Base-by-base conservation (phyloP, 768 basidiomycete genomes). In the Boletus vinaceobasis region DNA sequence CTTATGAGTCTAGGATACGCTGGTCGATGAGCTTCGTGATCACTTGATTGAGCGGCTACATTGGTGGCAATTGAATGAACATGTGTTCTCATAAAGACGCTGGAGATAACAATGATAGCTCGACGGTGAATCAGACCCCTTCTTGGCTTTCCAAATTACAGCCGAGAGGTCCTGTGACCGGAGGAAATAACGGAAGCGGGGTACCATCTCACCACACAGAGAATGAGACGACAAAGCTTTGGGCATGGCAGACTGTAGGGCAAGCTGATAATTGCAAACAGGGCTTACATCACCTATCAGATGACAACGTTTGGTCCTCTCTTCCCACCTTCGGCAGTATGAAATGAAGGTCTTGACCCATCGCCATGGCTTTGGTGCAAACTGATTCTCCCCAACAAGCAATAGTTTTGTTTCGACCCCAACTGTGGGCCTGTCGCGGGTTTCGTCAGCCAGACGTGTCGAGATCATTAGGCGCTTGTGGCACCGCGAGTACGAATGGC, bases 1-100 rank as follows among this genome's bases (percentile, higher is more conserved):
- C 56, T 55, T 68, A 65, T 55, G 23, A 59, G 53, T 54, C 32
- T n/a, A 67, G 60, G 64, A 56, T 32, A 17, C 17, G 19, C 7
- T 19, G 4, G 17, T 43, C 3, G 19, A 48, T 36, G 53, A 48
- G 2, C 48, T 59, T 55, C 55, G 43, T 14, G n/a, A 35, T 19
- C 27, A 4, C 33, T 52, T 52, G 53, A 58, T 60, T 27, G 36
- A 10, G 45, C 47, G 56, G 43, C 55, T 45, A 42, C n/a, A 19
- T 19, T 35, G 47, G 60, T 14, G 50, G 36, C 38, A 26, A 58
- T 58, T 21, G 27, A 21, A 19, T 6, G 35, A 33, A 3, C 48
- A 53, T 27, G 56, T 59, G 61, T 29, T 15, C 27, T 42, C 7
- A 10, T 23, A 48, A 47, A 40, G 53, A 36, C 51, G 62, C 62